Base-by-base conservation (phyloP, 345 rosid genomes). In the Populus deltoides region DNA sequence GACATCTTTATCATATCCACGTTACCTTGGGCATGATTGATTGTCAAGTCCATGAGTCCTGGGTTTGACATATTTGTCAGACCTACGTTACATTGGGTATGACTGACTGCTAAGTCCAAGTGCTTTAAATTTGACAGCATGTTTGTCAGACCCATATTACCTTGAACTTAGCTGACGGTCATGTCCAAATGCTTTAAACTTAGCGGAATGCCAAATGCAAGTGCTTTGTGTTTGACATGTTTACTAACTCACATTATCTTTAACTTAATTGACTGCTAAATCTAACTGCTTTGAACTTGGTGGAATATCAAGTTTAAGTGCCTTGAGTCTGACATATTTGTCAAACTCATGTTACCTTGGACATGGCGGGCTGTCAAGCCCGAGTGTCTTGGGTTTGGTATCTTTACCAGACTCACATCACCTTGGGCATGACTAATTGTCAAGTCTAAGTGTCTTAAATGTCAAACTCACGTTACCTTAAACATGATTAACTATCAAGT, bases 371-470 rank as follows among this genome's bases (percentile, higher is more conserved):
- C 5, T 33, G 35, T 33, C 5, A 33, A 33, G 35, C 2, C 5
- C 35, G 5, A 33, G 35, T 33, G 0, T 0, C 0, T 33, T 33
- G 5, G 5, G 5, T 33, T 0, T 4, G 0, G 0, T 33, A 33
- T 33, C 3, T 33, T 33, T 33, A 4, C 0, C 5, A 33, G 0
- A 33, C 0, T 0, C 5, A 33, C 0, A 2, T 33, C 4, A 33
- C 0, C 5, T 33, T 33, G 0, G 5, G 0, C 0, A 33, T 33
- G 5, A 33, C 0, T 33, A 0, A 33, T 4, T 33, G 4, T 33
- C 5, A 4, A 33, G 0, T 33, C 5, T 0, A 4, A 33, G 3
- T 33, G 5, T 4, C 0, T 4, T 33, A 4, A 2, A 4, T 33
- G 0, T 33, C 0, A 33, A 4, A 33, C 0, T 4, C 5, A 33